Base-by-base conservation (phyloP, 768 basidiomycete genomes). In the Boletus tylopilopsis region DNA sequence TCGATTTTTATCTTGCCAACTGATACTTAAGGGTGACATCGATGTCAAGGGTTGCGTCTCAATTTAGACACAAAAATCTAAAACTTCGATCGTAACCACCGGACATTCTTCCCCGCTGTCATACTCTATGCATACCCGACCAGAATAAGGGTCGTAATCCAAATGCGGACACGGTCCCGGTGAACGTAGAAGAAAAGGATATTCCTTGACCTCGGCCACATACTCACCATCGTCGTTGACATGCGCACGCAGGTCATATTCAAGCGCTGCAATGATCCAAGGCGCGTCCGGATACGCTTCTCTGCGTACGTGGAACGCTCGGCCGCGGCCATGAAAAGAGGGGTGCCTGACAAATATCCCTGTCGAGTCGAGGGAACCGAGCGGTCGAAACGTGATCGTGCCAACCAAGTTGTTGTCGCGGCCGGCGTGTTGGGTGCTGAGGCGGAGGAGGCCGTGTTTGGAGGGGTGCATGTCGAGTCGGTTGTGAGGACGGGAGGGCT, bases 371-470 rank as follows among this genome's bases (percentile, higher is more conserved):
- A 53, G 29, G 16, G 37, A 37, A 41, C 51, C 41, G 2, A 54
- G 19, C 6, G 19, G 18, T 13, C 22, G 32, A 27, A 61, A 50
- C 12, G 42, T 10, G 46, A 61, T 38, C 5, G 37, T 24, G 21
- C 59, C 55, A 6, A 39, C 11, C 12, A 12, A 6, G 29, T 15
- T 5, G 13, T 36, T 4, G 7, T 21, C 22, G 1, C 16, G 11
- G 10, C 41, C 6, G 1, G n/a, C n/a, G 3, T 8, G 24, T 3
- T 5, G 6, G 5, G 15, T 33, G 15, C 32, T 11, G 15, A 60
- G 51, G 16, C 48, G 41, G 11, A 61, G 43, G n/a, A 23, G 22
- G 9, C 49, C 59, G 16, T 39, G 49, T 10, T 11, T 42, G 6
- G 27, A 48, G 21, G 18, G 4, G 5, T 32, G 23, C n/a, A n/a